A percentile compares a stretch with the other conserved stretches of the same genome.
These are phyloP conservation scores for Phytophthora pistaciae DNA, from an alignment of 352 stramenopile genomes.

Conservation along the genomic window DNA sequence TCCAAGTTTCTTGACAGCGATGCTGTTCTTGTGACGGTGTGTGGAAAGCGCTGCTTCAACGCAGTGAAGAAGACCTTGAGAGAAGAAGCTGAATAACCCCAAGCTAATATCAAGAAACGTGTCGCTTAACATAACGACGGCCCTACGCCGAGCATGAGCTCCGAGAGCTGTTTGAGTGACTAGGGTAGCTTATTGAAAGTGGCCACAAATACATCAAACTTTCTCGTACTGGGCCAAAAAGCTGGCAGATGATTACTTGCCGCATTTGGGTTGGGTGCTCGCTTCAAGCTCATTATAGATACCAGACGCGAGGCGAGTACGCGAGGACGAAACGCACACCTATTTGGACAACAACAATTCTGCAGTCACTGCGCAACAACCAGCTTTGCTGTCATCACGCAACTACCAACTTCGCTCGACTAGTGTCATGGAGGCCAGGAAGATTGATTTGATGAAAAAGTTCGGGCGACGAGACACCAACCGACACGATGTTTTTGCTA, in stretches of 20 bases:
- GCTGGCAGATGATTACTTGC: neutral
- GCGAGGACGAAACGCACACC: neutral
- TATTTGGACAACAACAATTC: neutral
- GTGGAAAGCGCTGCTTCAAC: too few relatives aligned
- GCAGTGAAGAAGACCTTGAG: too few relatives aligned
- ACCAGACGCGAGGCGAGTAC: neutral
- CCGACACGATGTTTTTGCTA: constrained; percentile 4
- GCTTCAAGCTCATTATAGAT: neutral
- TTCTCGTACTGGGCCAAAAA: neutral
- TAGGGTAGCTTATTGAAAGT: constrained; percentile 1
- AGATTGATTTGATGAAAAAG: neutral
- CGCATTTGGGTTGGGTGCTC: neutral
- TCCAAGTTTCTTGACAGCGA: too few relatives aligned
- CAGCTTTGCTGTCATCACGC: neutral
- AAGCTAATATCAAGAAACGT: too few relatives aligned
- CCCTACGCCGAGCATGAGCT: too few relatives aligned
- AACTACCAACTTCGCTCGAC: neutral
- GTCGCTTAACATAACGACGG: too few relatives aligned
- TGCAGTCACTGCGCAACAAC: neutral
- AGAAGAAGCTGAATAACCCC: too few relatives aligned
- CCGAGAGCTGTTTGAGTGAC: too few relatives aligned
- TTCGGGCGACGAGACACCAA: neutral
- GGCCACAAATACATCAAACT: constrained; percentile 1
- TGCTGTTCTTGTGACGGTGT: too few relatives aligned
- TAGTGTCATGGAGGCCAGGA: constrained; percentile 1